Conservation (phyloP, 768 basidiomycete genomes). For the Hericium coralloides region DNA sequence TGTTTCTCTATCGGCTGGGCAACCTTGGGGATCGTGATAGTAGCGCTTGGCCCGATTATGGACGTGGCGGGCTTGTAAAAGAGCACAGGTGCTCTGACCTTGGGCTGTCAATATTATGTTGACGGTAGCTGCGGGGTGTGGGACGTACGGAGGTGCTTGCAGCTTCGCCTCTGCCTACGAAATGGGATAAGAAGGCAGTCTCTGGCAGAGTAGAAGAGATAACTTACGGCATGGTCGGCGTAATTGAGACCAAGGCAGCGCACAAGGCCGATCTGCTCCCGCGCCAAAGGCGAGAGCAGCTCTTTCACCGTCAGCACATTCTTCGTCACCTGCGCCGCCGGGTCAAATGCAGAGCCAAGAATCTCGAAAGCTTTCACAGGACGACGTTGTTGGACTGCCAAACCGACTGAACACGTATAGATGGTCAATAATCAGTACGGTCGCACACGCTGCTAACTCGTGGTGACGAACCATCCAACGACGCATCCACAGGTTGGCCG, state of each 20-base stretch:
- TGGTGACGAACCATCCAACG: constrained; percentile 45
- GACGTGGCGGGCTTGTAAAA: constrained; percentile 73
- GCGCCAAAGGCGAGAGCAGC: constrained; percentile 60
- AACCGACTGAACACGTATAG: constrained; percentile 36
- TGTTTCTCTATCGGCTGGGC: constrained; percentile 66
- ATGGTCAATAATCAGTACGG: not conserved
- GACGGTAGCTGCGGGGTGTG: not conserved
- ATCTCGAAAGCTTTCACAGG: constrained; percentile 66
- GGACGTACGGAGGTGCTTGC: constrained; percentile 49
- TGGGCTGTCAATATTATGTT: not conserved
- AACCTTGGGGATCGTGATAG: constrained; percentile 54
- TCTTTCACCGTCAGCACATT: constrained; percentile 61
- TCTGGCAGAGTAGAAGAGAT: not conserved
- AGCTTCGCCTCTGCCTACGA: constrained; percentile 60
- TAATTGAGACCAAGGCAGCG: constrained; percentile 80
- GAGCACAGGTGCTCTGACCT: constrained; percentile 52
- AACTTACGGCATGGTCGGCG: constrained; percentile 68
- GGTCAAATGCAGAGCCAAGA: constrained; percentile 58
- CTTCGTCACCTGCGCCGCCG: constrained; percentile 51
- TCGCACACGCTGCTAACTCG: not conserved
- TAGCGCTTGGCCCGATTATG: constrained; percentile 61
- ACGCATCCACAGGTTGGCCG: constrained; percentile 64
- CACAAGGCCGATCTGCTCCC: constrained; percentile 58
- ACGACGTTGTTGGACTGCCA: constrained; percentile 43
- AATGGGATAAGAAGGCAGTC: not conserved